Conservation (phyloP, 2,329 filamentous ascomycete genomes). For the Sclerotinia trifoliorum region DNA sequence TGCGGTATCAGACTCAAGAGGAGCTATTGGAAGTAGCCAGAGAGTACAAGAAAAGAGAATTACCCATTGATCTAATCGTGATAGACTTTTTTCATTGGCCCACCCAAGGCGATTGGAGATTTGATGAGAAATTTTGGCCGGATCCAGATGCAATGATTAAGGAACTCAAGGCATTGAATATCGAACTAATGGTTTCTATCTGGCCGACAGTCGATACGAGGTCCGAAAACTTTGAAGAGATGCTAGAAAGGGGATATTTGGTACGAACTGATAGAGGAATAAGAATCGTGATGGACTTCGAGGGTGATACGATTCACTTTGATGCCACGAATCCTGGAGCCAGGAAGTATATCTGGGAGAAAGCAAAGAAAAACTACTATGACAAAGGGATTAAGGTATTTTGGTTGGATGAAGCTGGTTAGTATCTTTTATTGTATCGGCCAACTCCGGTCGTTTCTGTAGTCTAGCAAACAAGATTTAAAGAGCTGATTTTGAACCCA, state of each 20-base stretch:
- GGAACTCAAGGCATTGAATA: slow-evolving; percentile 56
- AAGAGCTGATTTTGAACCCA: background rate
- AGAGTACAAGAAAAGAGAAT: slow-evolving; percentile 53
- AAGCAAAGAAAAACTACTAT: slow-evolving; percentile 60
- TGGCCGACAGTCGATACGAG: slow-evolving; percentile 64
- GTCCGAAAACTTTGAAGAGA: slow-evolving; percentile 60
- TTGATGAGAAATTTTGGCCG: slow-evolving; percentile 63
- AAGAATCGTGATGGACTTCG: slow-evolving; percentile 57
- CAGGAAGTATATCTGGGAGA: slow-evolving; percentile 58
- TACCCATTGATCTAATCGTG: slow-evolving; percentile 65
- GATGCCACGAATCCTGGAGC: slow-evolving; percentile 63
- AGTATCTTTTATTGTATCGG: background rate
- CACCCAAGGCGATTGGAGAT: slow-evolving; percentile 65
- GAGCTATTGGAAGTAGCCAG: slow-evolving; percentile 59
- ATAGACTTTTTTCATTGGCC: slow-evolving; percentile 69
- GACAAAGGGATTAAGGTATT: slow-evolving; percentile 61
- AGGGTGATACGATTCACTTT: slow-evolving; percentile 59
- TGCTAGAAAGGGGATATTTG: slow-evolving; percentile 59
- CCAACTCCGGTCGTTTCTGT: background rate
- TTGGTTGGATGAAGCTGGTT: slow-evolving; percentile 63
- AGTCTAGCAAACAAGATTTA: background rate
- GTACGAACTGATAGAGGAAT: slow-evolving; percentile 61
- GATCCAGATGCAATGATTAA: slow-evolving; percentile 63
- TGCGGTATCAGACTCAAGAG: slow-evolving; percentile 64
- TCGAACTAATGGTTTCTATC: slow-evolving; percentile 68